A percentile compares a stretch with the other conserved stretches of the same genome.
Evolutionary conservation across 176 grass and related monocot species (phyloP).

Genomic region (Oryza australiensis): DNA sequence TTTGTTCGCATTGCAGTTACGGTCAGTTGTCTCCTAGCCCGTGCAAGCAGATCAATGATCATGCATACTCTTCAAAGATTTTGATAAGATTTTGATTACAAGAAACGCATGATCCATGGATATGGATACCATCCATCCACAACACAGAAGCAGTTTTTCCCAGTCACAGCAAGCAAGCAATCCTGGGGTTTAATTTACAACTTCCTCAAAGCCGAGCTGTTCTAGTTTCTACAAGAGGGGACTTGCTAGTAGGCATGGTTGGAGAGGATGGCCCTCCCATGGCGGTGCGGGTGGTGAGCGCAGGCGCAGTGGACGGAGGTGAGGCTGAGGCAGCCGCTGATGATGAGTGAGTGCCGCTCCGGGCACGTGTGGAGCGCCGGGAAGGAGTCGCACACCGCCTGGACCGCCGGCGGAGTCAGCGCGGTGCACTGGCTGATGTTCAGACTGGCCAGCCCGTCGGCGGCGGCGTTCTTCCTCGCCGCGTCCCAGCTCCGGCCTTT

Average conservation of each 20-base stretch:
- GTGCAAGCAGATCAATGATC: too few species aligned
- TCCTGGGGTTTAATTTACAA: background rate
- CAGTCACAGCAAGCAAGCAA: background rate
- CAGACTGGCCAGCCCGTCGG: constrained; percentile 60
- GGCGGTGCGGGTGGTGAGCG: constrained; percentile 55
- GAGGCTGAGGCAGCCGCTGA: constrained; percentile 90
- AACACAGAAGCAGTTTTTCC: background rate
- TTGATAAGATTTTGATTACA: too few species aligned
- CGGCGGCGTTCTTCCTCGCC: constrained; percentile 24
- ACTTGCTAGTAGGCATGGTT: constrained; percentile 52
- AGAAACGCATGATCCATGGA: too few species aligned
- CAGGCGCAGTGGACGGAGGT: constrained; percentile 90
- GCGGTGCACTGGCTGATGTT: constrained; percentile 96
- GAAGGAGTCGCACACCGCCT: constrained; percentile 83
- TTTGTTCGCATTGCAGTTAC: too few species aligned
- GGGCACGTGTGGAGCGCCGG: constrained; percentile 82
- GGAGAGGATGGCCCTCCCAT: constrained; percentile 39
- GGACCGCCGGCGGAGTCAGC: constrained; percentile 77
- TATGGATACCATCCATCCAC: background rate
- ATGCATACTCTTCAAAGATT: too few species aligned
- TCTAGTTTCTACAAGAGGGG: background rate
- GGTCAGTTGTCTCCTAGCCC: too few species aligned
- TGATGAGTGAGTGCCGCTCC: constrained; percentile 78
- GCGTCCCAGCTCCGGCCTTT: constrained; percentile 40
- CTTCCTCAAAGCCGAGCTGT: background rate